These are phyloP conservation scores for Penicillium paneum DNA, from an alignment of 2,329 filamentous ascomycete species.

Conservation along the genomic window DNA sequence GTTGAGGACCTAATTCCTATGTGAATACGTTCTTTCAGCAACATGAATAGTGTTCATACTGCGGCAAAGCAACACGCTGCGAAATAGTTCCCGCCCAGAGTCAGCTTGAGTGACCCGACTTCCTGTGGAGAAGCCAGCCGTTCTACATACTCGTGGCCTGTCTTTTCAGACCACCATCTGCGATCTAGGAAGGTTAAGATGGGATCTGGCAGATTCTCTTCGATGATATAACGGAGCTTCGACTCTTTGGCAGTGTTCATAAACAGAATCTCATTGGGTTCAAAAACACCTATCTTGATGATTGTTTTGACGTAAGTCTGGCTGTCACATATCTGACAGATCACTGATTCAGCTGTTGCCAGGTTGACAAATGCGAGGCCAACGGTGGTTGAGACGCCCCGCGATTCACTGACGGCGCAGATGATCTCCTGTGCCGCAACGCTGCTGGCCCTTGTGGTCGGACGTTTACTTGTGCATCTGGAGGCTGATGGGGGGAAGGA, in stretches of 20 bases:
- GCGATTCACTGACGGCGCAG: conserved; percentile 84
- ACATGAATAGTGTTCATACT: conserved; percentile 50
- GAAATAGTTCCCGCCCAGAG: conserved; percentile 79
- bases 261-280: conserved; percentile 76
- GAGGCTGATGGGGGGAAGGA: conserved; percentile 25
- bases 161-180: conserved; percentile 76
- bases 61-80: conserved; percentile 81
- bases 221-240: conserved; percentile 69
- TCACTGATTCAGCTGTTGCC: conserved; percentile 74
- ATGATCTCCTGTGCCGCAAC: conserved; percentile 66
- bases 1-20: conserved; percentile 63
- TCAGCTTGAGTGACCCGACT: conserved; percentile 74
- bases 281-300: conserved; percentile 78
- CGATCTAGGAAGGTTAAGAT: conserved; percentile 66
- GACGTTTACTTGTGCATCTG: conserved; percentile 44
- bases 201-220: conserved; percentile 65
- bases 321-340: conserved; percentile 90
- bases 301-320: conserved; percentile 87
- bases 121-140: conserved; percentile 77
- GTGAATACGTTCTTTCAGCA: conserved; percentile 13
- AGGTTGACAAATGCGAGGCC: conserved; percentile 86
- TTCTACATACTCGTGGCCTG: conserved; percentile 73
- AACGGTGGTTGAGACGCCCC: conserved; percentile 79
- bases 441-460: conserved; percentile 56
- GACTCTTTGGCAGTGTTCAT: conserved; percentile 71